phyloP scores from a whole-genome alignment of 2,329 filamentous ascomycete genomes.

The Cephalotrichum gorgonifer region DNA sequence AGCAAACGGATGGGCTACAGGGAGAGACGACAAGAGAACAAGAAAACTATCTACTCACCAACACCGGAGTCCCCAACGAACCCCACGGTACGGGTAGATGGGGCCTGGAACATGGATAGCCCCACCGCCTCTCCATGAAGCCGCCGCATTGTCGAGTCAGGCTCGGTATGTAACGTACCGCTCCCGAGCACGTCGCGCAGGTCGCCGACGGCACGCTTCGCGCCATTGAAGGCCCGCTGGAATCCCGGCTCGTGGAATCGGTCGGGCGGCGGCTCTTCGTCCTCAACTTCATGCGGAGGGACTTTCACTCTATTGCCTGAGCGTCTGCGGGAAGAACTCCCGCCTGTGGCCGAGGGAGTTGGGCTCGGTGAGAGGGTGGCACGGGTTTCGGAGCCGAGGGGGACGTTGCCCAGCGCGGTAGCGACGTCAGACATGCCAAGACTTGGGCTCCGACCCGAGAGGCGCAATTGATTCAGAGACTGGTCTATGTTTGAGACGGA shows the following conservation, averaged over 20 bases:
- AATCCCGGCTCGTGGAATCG: conserved; percentile 23
- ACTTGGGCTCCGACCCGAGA: too few species aligned
- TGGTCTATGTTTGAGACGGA: too few species aligned
- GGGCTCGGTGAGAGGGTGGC: too few species aligned
- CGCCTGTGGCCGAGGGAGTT: too few species aligned
- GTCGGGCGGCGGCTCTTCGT: conserved; percentile 23
- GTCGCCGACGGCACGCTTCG: conserved; percentile 19
- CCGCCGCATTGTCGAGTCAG: conserved; percentile 25
- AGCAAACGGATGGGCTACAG: neutral
- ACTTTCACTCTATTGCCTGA: too few species aligned
- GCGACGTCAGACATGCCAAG: too few species aligned
- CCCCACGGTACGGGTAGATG: conserved; percentile 28
- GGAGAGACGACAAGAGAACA: neutral
- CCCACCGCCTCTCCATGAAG: conserved; percentile 20
- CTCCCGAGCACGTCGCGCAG: conserved; percentile 22
- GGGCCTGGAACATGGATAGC: conserved; percentile 25
- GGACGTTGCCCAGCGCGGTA: too few species aligned
- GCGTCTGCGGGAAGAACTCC: too few species aligned
- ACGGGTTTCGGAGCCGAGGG: too few species aligned
- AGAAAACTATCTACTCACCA: conserved; percentile 24
- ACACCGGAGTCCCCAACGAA: conserved; percentile 38
- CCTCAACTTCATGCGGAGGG: conserved; percentile 11
- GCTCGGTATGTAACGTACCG: conserved; percentile 21
- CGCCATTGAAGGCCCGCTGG: conserved; percentile 20
- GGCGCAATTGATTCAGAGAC: too few species aligned